Evolutionary conservation across 1,284 basidiomycete species (phyloP), one percentile per base, ranked within the genome.

Genomic region (Xanthoconium separans): DNA sequence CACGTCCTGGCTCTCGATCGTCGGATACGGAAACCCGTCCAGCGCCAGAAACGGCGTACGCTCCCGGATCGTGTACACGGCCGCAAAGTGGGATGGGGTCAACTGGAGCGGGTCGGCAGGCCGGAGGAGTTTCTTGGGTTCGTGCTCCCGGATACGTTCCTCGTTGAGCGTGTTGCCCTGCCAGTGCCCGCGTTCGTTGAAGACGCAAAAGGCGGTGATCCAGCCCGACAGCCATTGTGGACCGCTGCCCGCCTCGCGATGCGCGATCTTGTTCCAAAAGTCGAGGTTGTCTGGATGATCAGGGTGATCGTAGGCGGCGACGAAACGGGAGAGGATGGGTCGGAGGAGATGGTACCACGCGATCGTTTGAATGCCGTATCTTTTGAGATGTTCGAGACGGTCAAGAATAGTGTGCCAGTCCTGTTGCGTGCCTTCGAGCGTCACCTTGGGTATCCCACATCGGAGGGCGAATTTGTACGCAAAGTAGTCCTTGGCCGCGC

Each of bases 401-500:
- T 36, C 22, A n/a, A 75, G 63, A 18, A 79, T 66, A 13, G 52
- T 50, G 42, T 66, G 43, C 69, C 72, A 77, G 61, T 78, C 77
- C 11, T 58, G 53, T 24, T 64, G 68, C 44, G 70, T 64, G 0
- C 72, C 73, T 16, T 72, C 66, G 37, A 82, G 68, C 4, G 77
- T 82, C 41, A 82, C 74, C 15, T 64, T 68, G 1, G 80, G 78
- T 13, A 81, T 76, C 0, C 80, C 79, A 44, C 79, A 80, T 9
- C 51, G 45, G 6, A 73, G 59, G 1, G 24, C 24, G 30, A 71
- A 64, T 10, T 40, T 61, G 59, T 71, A 76, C 6, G 57, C 40
- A 59, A 79, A 77, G 52, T 75, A 77, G 52, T 66, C 47, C 24
- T 77, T 73, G 58, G 77, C 61, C 15, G 70, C 74, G 2, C 75